phyloP scores from a whole-genome alignment of 306 rosid genomes.

The Biancaea sappan region DNA sequence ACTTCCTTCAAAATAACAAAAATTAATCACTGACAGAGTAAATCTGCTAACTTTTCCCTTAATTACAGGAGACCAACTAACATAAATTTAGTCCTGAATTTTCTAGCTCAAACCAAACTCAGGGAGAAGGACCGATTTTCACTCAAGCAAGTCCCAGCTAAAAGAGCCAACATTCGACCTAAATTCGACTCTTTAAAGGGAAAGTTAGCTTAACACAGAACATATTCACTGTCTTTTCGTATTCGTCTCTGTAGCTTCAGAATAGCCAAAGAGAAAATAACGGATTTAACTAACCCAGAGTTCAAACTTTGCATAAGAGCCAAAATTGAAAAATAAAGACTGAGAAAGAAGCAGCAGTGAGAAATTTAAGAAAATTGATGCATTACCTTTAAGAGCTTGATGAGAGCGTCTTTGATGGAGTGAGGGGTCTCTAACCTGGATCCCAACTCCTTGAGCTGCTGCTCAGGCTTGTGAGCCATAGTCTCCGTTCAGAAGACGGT shows the following conservation, averaged over 20 bases:
- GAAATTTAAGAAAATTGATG: slow-evolving; percentile 31
- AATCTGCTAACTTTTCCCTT: slow-evolving; percentile 29
- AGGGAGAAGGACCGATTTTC: not conserved
- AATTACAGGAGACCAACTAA: not conserved
- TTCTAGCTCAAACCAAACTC: slow-evolving; percentile 7
- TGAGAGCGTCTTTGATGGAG: slow-evolving; percentile 61
- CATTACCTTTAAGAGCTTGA: slow-evolving; percentile 70
- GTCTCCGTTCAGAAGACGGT: slow-evolving; percentile 33
- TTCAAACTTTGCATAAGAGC: slow-evolving; percentile 13
- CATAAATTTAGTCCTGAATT: slow-evolving; percentile 20
- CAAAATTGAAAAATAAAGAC: not conserved
- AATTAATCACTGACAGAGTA: slow-evolving; percentile 8
- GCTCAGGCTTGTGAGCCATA: slow-evolving; percentile 75
- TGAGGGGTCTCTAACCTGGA: slow-evolving; percentile 75
- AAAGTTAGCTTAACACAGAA: slow-evolving; percentile 23
- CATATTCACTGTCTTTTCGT: not conserved
- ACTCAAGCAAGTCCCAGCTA: not conserved
- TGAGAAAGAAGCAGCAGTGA: not conserved
- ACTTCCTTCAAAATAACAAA: slow-evolving; percentile 26
- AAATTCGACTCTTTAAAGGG: slow-evolving; percentile 18
- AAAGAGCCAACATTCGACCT: slow-evolving; percentile 21
- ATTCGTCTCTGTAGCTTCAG: not conserved
- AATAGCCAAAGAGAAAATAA: slow-evolving; percentile 40
- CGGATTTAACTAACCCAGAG: slow-evolving; percentile 37
- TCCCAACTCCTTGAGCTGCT: slow-evolving; percentile 91